Evolutionary conservation across 2,329 filamentous ascomycete genomes (phyloP).

Genomic region (Fusarium staphyleae): DNA sequence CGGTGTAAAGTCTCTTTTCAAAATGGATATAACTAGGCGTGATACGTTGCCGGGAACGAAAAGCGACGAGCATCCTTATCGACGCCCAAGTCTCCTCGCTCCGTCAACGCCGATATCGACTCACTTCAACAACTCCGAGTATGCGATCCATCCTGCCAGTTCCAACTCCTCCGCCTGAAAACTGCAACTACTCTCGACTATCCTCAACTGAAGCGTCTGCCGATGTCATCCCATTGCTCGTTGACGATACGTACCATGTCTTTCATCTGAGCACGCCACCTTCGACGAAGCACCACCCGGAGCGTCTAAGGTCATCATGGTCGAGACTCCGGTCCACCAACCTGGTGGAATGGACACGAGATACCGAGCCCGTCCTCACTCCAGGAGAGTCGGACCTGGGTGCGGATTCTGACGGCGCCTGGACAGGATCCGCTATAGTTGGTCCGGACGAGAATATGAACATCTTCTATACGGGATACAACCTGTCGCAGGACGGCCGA

Average conservation of each 20-base stretch:
- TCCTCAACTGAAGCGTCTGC: constrained; percentile 43
- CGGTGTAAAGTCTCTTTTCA: neutral
- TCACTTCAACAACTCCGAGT: neutral
- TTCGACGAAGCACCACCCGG: constrained; percentile 45
- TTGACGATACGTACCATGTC: constrained; percentile 48
- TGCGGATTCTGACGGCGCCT: constrained; percentile 45
- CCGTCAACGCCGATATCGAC: neutral
- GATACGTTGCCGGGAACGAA: neutral
- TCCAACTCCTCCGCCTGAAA: constrained; percentile 40
- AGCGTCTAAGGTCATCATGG: constrained; percentile 45
- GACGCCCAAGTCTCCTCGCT: constrained; percentile 1
- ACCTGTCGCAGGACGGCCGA: constrained; percentile 40
- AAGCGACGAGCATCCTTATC: neutral
- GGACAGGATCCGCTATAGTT: constrained; percentile 46
- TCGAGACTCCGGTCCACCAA: constrained; percentile 43
- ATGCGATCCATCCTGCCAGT: constrained; percentile 31
- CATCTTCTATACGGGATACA: constrained; percentile 49
- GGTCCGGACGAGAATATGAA: constrained; percentile 46
- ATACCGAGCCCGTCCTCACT: constrained; percentile 34
- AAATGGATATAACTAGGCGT: constrained; percentile 25
- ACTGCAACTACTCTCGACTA: constrained; percentile 39
- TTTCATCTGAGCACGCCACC: constrained; percentile 47
- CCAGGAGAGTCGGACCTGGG: constrained; percentile 31
- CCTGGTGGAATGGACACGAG: constrained; percentile 43
- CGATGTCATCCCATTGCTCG: constrained; percentile 47